Percentiles rank a stretch among this genome's conserved stretches.
Conservation (phyloP, 306 rosid genomes). For the Abrus pulchellus region DNA sequence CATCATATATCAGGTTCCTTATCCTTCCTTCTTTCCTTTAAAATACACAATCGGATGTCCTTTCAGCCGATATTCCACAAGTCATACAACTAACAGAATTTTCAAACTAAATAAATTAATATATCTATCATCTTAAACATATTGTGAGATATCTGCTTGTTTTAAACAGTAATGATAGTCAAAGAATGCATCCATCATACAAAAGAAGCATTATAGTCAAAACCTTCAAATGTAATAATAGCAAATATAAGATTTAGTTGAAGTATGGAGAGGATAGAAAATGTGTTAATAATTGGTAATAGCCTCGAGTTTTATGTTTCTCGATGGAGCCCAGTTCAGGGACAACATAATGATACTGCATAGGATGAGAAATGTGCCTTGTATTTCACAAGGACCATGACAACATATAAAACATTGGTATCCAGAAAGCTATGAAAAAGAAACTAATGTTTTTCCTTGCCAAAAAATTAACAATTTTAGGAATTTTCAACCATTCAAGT, state of each 20-base stretch:
- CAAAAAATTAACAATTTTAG: background rate
- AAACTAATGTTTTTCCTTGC: background rate
- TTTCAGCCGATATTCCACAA: background rate
- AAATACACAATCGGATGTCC: background rate
- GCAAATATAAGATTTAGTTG: background rate
- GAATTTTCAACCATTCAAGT: background rate
- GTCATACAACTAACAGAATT: background rate
- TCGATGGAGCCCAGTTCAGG: background rate
- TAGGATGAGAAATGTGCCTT: background rate
- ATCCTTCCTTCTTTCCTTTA: background rate
- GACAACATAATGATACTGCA: background rate
- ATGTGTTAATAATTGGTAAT: background rate
- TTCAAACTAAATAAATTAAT: background rate
- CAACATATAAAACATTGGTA: background rate
- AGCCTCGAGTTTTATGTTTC: background rate
- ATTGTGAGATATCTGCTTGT: background rate
- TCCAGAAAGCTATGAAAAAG: background rate
- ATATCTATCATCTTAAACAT: background rate
- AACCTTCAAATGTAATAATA: background rate
- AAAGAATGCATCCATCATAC: background rate
- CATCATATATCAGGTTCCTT: conserved; percentile 7
- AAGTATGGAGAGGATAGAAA: background rate
- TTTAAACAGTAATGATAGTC: background rate
- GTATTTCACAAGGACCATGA: background rate
- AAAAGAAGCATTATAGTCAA: background rate